Base-by-base conservation (phyloP, 192 early-diverging fungal genomes). In the Jimgerdemannia flammicorona region DNA sequence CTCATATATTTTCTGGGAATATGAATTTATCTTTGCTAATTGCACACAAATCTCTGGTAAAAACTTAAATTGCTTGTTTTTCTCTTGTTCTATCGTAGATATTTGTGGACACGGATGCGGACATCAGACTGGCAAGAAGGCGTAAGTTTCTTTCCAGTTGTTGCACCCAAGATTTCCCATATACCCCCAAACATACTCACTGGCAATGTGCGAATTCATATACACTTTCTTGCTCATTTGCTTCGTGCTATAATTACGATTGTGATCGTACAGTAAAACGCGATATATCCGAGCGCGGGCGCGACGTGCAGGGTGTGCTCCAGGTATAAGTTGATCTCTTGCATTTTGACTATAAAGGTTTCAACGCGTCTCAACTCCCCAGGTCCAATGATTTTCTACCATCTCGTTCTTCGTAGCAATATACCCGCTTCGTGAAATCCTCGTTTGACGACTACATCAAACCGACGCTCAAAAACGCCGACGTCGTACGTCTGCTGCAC, bases 41-140 rank as follows among this genome's bases (percentile, higher is more conserved):
- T 42, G 6, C 59, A 68, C 40, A 54, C 3, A 66, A 14, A 41
- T 10, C 49, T 59, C 17, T 49, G 39, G 10, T 40, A 64, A 41
- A 29, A 54, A 4, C 0, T 39, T 11, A 41, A 11, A 10, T 40
- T n/a, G 3, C 19, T 44, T 72, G 6, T 4, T 2, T 20, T 82
- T 7, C 88, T 59, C 14, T 10, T 14, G 49, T 6, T 59, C 49
- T 59, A 6, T 14, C 14, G 49, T 59, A 93, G 89, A 84, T 97
- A 1, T 97, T 97, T 93, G 95, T 99, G 3, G 96, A 98, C 74
- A 96, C 96, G 0, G 97, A 99, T 79, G 88, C 91, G 43, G 97
- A 99, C 76, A 90, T 99, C 68, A 92, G 96, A 42, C 83, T 99
- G 64, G 94, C 92, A 3, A 86, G 96, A 69, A 85, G 97, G 80